Conservation (phyloP, 352 stramenopile genomes). For the Discostella stelligera region DNA sequence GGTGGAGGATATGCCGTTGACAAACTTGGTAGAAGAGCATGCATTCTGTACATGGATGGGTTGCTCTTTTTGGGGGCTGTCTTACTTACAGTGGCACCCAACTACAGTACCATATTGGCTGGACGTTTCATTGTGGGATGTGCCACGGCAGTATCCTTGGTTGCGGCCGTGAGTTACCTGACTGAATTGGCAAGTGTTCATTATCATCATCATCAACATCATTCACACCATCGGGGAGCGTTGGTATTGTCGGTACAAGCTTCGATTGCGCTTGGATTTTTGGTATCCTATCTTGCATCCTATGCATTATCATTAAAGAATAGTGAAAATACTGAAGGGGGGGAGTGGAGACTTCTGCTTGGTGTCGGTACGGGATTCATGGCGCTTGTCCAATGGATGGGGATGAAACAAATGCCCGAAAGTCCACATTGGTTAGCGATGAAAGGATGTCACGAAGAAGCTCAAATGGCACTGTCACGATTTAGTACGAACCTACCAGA, state of each 20-base stretch:
- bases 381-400: conserved; percentile 62
- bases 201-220: conserved; percentile 15
- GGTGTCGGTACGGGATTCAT: conserved; percentile 53
- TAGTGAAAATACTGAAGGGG: conserved; percentile 42
- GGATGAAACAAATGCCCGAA: conserved; percentile 74
- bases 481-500: conserved; percentile 22
- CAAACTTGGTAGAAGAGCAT: conserved; percentile 53
- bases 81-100: conserved; percentile 39
- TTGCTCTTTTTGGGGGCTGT: conserved; percentile 62
- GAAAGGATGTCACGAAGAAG: conserved; percentile 55
- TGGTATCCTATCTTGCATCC: conserved; percentile 62
- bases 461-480: conserved; percentile 36
- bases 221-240: conserved; percentile 51
- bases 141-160: conserved; percentile 78
- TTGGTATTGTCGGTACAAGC: conserved; percentile 84
- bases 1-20: conserved; percentile 70
- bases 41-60: conserved; percentile 66
- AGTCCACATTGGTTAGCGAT: conserved; percentile 68
- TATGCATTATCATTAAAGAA: conserved; percentile 44
- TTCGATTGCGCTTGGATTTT: conserved; percentile 82
- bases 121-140: conserved; percentile 81
- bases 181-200: conserved; percentile 79
- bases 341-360: conserved; percentile 82
- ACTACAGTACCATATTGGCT: conserved; percentile 49
- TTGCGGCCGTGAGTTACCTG: conserved; percentile 84